Percentiles rank a stretch among this genome's conserved stretches.
Evolutionary conservation across 2,329 filamentous ascomycete species (phyloP).

Genomic region (Aspergillus quadricinctus): DNA sequence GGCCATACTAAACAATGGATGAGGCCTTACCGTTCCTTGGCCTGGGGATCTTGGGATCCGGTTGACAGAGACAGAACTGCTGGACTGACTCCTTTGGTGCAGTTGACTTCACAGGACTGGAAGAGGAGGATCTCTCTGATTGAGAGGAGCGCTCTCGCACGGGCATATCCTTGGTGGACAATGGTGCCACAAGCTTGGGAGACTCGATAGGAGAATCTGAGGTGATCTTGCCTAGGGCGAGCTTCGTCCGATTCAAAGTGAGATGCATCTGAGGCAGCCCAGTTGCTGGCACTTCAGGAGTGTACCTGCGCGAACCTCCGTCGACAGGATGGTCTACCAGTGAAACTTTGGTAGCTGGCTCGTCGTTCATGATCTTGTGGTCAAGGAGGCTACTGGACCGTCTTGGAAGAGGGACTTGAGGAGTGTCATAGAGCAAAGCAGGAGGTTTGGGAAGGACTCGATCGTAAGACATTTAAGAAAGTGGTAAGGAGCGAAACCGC

Average conservation of each 20-base stretch:
- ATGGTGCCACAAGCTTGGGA: constrained; percentile 13
- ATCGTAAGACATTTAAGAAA: constrained; percentile 45
- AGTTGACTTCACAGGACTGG: constrained; percentile 31
- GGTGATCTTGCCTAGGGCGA: constrained; percentile 18
- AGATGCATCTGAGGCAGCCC: constrained; percentile 25
- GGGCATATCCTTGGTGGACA: constrained; percentile 20
- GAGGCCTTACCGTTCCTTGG: constrained; percentile 63
- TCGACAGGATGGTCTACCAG: constrained; percentile 17
- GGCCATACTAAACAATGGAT: constrained; percentile 8
- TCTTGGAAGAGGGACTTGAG: constrained; percentile 29
- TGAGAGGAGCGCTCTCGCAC: constrained; percentile 22
- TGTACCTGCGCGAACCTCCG: constrained; percentile 4
- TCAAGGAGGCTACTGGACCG: constrained; percentile 35
- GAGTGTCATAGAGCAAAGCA: constrained; percentile 39
- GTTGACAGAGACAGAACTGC: constrained; percentile 65
- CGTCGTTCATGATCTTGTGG: constrained; percentile 41
- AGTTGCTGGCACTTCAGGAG: constrained; percentile 18
- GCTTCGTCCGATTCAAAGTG: constrained; percentile 22
- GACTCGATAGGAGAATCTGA: constrained; percentile 10
- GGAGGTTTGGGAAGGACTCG: constrained; percentile 44
- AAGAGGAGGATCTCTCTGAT: constrained; percentile 26
- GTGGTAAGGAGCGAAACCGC: constrained; percentile 3
- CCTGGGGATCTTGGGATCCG: constrained; percentile 66
- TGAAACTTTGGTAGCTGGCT: constrained; percentile 16
- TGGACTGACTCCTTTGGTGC: constrained; percentile 39